These are phyloP conservation scores for Coccomyxa subellipsoidea DNA, from an alignment of 163 green algal species.

Conservation along the genomic window DNA sequence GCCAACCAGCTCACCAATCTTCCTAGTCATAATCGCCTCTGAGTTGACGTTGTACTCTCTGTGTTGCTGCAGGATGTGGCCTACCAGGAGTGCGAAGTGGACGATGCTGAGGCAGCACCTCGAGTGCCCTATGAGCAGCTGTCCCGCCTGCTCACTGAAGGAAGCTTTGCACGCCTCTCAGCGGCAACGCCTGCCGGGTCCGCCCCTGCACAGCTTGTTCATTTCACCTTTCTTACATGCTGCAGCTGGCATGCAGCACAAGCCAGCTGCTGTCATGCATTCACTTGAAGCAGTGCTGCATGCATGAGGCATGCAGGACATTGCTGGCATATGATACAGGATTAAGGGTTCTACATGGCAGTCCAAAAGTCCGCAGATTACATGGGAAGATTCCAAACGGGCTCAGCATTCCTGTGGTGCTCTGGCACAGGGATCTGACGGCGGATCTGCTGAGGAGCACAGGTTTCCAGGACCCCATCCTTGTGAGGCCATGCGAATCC, in stretches of 20 bases:
- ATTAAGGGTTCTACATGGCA: no score
- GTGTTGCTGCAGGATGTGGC: background rate
- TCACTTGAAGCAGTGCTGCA: no score
- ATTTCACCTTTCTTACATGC: no score
- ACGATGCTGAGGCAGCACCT: background rate
- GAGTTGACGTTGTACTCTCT: no score
- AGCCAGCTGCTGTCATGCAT: no score
- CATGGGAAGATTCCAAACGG: no score
- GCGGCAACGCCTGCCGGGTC: background rate
- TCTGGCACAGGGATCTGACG: constrained; percentile 8
- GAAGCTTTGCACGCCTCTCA: background rate
- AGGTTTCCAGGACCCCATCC: constrained; percentile 10
- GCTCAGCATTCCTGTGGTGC: background rate
- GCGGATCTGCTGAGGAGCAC: background rate
- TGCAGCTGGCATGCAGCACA: no score
- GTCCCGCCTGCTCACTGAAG: background rate
- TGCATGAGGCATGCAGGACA: no score
- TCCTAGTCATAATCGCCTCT: no score
- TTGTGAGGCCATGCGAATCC: background rate
- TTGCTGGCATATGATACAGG: no score
- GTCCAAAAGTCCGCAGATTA: no score
- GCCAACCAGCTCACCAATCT: background rate
- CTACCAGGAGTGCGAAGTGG: background rate
- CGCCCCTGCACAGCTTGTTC: no score
- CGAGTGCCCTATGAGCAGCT: background rate